phyloP scores from a whole-genome alignment of 1,284 basidiomycete species.

The Schizophyllum amplum region DNA sequence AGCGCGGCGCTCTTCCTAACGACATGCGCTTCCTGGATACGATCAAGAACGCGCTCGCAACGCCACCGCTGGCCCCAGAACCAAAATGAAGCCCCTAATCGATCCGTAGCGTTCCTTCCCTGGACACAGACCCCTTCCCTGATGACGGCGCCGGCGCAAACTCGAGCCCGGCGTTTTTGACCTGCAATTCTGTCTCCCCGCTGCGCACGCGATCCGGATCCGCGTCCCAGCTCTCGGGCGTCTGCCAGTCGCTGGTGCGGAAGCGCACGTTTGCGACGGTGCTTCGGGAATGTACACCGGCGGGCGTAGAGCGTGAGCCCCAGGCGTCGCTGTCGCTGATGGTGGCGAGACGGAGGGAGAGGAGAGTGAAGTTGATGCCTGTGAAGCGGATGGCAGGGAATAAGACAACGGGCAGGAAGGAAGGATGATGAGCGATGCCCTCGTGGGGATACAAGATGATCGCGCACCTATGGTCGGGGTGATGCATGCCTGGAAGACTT shows the following conservation, averaged over 20 bases:
- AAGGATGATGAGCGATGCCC: neutral
- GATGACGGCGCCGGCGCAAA: neutral
- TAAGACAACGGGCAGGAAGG: neutral
- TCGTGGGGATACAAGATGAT: too few relatives aligned
- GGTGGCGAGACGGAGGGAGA: conserved; percentile 2
- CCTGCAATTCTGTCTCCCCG: neutral
- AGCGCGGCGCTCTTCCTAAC: neutral
- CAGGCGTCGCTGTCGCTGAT: neutral
- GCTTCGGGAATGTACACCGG: neutral
- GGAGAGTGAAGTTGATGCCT: neutral
- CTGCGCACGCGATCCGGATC: neutral
- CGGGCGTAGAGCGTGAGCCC: neutral
- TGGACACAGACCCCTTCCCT: neutral
- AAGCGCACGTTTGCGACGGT: neutral
- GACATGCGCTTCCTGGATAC: neutral
- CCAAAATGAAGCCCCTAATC: neutral
- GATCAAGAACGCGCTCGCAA: neutral
- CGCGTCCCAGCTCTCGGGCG: neutral
- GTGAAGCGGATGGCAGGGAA: neutral
- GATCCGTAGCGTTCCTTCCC: neutral
- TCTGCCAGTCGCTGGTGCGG: neutral
- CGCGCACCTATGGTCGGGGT: neutral
- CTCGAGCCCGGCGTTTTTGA: neutral
- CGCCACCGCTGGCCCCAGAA: neutral
- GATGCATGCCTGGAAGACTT: neutral